phyloP scores from a whole-genome alignment of 1,284 basidiomycete genomes.

The Cutaneotrichosporon dermatis region DNA sequence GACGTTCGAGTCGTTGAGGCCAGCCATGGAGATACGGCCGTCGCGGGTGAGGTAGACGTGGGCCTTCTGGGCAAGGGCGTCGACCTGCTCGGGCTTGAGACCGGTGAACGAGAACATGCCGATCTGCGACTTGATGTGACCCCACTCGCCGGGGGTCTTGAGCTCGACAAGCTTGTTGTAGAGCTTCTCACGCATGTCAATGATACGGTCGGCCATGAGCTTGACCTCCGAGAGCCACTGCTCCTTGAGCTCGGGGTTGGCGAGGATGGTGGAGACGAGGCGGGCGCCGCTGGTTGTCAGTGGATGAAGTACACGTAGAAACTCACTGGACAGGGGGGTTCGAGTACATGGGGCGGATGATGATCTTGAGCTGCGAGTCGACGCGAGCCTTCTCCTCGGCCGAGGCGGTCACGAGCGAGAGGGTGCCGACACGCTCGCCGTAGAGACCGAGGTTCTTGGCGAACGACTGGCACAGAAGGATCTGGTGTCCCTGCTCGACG shows the following conservation, averaged over 20 bases:
- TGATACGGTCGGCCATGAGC: constrained; percentile 94
- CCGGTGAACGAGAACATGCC: constrained; percentile 77
- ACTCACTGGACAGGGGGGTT: constrained; percentile 81
- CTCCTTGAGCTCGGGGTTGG: constrained; percentile 66
- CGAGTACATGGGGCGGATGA: constrained; percentile 96
- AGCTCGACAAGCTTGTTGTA: constrained; percentile 75
- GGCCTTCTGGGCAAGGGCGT: constrained; percentile 79
- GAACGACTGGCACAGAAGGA: constrained; percentile 87
- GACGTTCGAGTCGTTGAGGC: constrained; percentile 83
- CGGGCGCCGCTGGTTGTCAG: constrained; percentile 63
- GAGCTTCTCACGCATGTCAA: constrained; percentile 84
- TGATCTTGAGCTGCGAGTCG: constrained; percentile 88
- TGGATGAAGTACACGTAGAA: not conserved
- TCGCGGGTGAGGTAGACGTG: constrained; percentile 73
- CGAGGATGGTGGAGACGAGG: constrained; percentile 78
- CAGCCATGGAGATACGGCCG: constrained; percentile 94
- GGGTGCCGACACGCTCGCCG: constrained; percentile 90
- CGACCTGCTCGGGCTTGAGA: constrained; percentile 70
- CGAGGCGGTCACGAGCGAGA: constrained; percentile 72
- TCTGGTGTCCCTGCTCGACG: constrained; percentile 78
- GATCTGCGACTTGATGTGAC: constrained; percentile 93
- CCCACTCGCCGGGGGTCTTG: constrained; percentile 91
- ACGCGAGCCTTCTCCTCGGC: constrained; percentile 82
- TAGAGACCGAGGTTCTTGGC: constrained; percentile 99
- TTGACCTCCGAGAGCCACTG: constrained; percentile 88